These are phyloP conservation scores for Aspergillus egyptiacus DNA, from an alignment of 495 filamentous ascomycete genomes.

Conservation along the genomic window DNA sequence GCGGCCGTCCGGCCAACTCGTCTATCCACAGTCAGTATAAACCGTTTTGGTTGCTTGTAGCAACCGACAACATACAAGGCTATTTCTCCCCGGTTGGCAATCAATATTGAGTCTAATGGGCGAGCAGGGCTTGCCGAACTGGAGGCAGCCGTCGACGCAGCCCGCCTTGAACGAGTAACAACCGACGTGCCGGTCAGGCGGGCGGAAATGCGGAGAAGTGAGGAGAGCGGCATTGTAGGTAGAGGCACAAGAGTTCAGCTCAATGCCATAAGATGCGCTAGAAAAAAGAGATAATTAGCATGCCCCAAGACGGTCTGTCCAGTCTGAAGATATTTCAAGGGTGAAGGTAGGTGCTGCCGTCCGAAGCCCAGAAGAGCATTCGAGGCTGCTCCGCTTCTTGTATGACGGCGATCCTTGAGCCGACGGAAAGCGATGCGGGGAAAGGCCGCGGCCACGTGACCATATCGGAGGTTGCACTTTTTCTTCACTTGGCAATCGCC, in stretches of 20 bases:
- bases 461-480: constrained; percentile 7
- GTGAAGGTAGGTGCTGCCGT: too few relatives aligned
- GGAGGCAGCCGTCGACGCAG: constrained; percentile 31
- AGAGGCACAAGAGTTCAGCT: constrained; percentile 12
- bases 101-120: constrained; percentile 78
- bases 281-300: constrained; percentile 14
- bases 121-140: constrained; percentile 17
- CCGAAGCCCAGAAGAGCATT: too few relatives aligned
- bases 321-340: background rate
- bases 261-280: constrained; percentile 10
- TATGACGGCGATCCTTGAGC: constrained; percentile 22
- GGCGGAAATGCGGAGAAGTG: constrained; percentile 43
- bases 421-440: constrained; percentile 45
- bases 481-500: constrained; percentile 12
- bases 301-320: constrained; percentile 7
- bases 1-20: constrained; percentile 83
- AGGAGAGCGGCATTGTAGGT: constrained; percentile 36
- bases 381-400: constrained; percentile 3
- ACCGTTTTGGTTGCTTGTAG: too few relatives aligned
- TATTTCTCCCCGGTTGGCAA: constrained; percentile 97
- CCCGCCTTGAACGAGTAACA: constrained; percentile 28
- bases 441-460: constrained; percentile 27
- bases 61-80: constrained; percentile 54
- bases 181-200: constrained; percentile 34
- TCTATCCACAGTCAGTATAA: constrained; percentile 29